Evolutionary conservation across 2,329 filamentous ascomycete species (phyloP).

Genomic region (Blumeriella jaapii): DNA sequence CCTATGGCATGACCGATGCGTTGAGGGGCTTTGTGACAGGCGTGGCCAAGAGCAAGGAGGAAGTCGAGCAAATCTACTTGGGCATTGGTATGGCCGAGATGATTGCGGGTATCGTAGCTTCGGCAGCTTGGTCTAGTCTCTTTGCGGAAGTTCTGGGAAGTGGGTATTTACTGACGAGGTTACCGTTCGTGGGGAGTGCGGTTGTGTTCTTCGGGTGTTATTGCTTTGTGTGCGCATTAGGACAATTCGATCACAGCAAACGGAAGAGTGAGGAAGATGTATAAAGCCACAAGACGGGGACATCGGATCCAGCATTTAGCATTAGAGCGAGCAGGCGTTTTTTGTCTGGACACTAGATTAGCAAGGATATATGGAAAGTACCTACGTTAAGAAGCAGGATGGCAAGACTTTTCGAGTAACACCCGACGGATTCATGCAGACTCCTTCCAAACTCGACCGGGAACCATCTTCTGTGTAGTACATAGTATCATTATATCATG

Average conservation of each 20-base stretch:
- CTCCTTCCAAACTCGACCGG: too few relatives aligned
- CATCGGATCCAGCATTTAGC: too few relatives aligned
- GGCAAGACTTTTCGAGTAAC: too few relatives aligned
- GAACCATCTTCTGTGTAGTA: too few relatives aligned
- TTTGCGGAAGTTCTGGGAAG: conserved; percentile 8
- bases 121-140: conserved; percentile 8
- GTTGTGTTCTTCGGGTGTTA: conserved; percentile 2
- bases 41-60: conserved; percentile 5
- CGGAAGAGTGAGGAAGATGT: conserved; percentile 1
- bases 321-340: neutral
- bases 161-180: conserved; percentile 7
- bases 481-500: too few relatives aligned
- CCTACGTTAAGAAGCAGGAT: too few relatives aligned
- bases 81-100: conserved; percentile 15
- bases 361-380: too few relatives aligned
- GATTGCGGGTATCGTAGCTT: conserved; percentile 9
- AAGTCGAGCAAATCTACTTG: conserved; percentile 13
- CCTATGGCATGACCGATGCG: conserved; percentile 6
- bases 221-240: conserved; percentile 7
- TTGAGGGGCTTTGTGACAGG: conserved; percentile 12
- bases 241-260: conserved; percentile 3
- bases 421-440: too few relatives aligned
- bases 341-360: too few relatives aligned
- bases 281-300: too few relatives aligned
- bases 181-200: conserved; percentile 6